Percentiles rank a stretch among this genome's conserved stretches.
Conservation (phyloP, 192 early-diverging fungal genomes). For the Lobosporangium transversale region DNA sequence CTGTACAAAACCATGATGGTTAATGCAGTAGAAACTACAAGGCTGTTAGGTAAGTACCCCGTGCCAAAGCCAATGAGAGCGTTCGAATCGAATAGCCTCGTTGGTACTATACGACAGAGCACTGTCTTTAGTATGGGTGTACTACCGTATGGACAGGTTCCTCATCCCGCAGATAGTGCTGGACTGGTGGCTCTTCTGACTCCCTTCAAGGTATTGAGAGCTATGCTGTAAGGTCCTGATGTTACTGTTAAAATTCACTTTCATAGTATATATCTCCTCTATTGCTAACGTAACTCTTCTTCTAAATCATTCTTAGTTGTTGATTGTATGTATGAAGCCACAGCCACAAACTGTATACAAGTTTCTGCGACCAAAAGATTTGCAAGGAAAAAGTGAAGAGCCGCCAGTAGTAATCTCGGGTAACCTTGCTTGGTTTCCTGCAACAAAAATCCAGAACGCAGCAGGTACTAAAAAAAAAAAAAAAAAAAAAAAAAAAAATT, state of each 20-base stretch:
- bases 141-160: conserved; percentile 63
- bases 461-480: conserved; percentile 32
- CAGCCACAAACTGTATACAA: conserved; percentile 67
- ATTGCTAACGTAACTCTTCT: not conserved
- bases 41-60: conserved; percentile 66
- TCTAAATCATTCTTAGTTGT: conserved; percentile 51
- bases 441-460: conserved; percentile 51
- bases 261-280: no score
- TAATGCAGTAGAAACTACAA: conserved; percentile 64
- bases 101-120: conserved; percentile 54
- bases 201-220: conserved; percentile 60
- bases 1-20: conserved; percentile 70
- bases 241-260: no score
- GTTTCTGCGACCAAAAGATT: conserved; percentile 60
- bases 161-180: conserved; percentile 64
- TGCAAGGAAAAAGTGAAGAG: conserved; percentile 20
- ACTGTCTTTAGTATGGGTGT: conserved; percentile 69
- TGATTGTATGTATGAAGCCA: conserved; percentile 68
- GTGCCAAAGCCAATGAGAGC: conserved; percentile 38
- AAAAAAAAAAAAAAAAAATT: not conserved
- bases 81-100: not conserved
- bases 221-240: no score
- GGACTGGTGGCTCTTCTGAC: conserved; percentile 69
- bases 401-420: conserved; percentile 54
- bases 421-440: conserved; percentile 67